phyloP scores from a whole-genome alignment of 306 rosid species.

The Canavalia gladiata region DNA sequence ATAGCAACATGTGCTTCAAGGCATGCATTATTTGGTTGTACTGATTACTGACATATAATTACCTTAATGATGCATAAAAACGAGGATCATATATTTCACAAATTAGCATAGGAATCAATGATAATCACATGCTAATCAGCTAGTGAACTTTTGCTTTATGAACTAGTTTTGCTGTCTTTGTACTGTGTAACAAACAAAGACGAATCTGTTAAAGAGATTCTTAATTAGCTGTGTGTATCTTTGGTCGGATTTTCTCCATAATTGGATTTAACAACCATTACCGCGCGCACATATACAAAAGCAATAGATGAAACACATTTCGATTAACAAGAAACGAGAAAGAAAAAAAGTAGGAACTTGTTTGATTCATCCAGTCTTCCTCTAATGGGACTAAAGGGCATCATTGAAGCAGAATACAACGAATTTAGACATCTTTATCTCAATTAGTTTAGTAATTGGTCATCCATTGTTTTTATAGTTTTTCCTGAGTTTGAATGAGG shows the following conservation, averaged over 20 bases:
- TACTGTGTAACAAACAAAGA: constrained; percentile 37
- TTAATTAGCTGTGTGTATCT: constrained; percentile 67
- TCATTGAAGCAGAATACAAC: constrained; percentile 36
- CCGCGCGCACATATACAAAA: constrained; percentile 31
- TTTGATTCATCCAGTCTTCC: constrained; percentile 55
- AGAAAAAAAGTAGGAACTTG: constrained; percentile 36
- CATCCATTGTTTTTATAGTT: constrained; percentile 32
- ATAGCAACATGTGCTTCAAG: constrained; percentile 56
- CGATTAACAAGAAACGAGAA: constrained; percentile 10
- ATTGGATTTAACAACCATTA: constrained; percentile 42
- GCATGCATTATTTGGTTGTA: constrained; percentile 49
- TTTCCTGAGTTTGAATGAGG: constrained; percentile 14
- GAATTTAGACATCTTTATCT: constrained; percentile 46
- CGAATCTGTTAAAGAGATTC: constrained; percentile 69
- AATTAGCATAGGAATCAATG: constrained; percentile 47
- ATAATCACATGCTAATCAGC: constrained; percentile 71
- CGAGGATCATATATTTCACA: constrained; percentile 50
- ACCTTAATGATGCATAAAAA: constrained; percentile 39
- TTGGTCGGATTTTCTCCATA: constrained; percentile 52
- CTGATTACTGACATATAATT: constrained; percentile 12
- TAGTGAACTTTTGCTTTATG: constrained; percentile 45
- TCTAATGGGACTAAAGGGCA: constrained; percentile 23
- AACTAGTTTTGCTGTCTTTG: constrained; percentile 47
- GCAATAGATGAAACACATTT: neutral
- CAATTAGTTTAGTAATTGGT: constrained; percentile 13